Conservation (phyloP, 2,329 filamentous ascomycete species). For the Lecanicillium sp. region DNA sequence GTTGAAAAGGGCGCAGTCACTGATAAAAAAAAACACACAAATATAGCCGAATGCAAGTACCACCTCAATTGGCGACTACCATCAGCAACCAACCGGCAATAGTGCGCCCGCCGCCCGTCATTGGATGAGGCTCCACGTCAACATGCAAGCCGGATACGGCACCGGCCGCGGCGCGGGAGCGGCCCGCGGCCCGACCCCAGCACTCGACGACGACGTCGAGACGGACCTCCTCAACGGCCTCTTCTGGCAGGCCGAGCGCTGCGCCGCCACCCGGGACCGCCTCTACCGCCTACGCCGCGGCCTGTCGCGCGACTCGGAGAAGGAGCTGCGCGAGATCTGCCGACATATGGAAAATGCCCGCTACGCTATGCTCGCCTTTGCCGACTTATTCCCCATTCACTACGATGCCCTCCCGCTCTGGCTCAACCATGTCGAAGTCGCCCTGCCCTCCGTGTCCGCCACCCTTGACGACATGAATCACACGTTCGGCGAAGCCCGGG, state of each 20-base stretch:
- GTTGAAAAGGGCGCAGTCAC: neutral
- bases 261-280: neutral
- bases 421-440: constrained; percentile 9
- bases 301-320: neutral
- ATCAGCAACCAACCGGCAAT: too few relatives aligned
- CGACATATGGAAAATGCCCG: neutral
- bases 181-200: neutral
- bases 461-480: constrained; percentile 5
- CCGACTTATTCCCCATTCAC: constrained; percentile 11
- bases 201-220: constrained; percentile 3
- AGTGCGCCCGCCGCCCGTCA: neutral
- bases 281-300: neutral
- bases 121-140: constrained; percentile 5
- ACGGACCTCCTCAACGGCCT: constrained; percentile 4
- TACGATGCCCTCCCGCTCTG: neutral
- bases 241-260: constrained; percentile 8
- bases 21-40: neutral
- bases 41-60: neutral
- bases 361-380: constrained; percentile 6
- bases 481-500: neutral
- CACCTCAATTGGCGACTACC: neutral
- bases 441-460: constrained; percentile 1
- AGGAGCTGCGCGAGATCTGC: neutral
- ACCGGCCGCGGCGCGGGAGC: neutral
- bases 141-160: neutral